A percentile compares a stretch with the other conserved stretches of the same genome.
Evolutionary conservation across 345 rosid genomes (phyloP).

Genomic region (Erucastrum elatum): DNA sequence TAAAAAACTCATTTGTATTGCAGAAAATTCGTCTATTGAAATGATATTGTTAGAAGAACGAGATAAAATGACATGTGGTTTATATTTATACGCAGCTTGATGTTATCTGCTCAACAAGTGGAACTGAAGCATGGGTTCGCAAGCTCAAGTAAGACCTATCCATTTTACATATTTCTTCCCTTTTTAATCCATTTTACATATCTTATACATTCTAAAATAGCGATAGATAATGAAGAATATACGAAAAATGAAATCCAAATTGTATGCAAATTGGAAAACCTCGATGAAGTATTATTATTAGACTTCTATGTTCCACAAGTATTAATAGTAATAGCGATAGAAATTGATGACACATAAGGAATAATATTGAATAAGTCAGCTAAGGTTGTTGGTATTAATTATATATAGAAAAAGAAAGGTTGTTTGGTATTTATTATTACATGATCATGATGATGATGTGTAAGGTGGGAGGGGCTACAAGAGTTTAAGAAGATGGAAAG

Average conservation of each 20-base stretch:
- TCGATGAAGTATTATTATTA: background rate
- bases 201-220: background rate
- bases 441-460: constrained; percentile 11
- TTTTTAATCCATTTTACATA: constrained; percentile 5
- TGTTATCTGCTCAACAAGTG: constrained; percentile 79
- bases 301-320: background rate
- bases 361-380: constrained; percentile 3
- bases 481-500: constrained; percentile 49
- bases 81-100: constrained; percentile 55
- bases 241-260: background rate
- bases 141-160: constrained; percentile 66
- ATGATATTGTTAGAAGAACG: background rate
- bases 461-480: constrained; percentile 76
- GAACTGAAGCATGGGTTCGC: constrained; percentile 85
- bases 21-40: background rate
- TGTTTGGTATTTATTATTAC: constrained; percentile 10
- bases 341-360: background rate
- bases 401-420: background rate
- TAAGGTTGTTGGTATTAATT: constrained; percentile 20
- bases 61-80: constrained; percentile 19
- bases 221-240: background rate
- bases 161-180: background rate
- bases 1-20: background rate
- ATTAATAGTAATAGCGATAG: background rate
- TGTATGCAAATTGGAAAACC: background rate